These are phyloP conservation scores for Verticillium dahliae DNA, from an alignment of 2,329 filamentous ascomycete genomes.

Conservation along the genomic window DNA sequence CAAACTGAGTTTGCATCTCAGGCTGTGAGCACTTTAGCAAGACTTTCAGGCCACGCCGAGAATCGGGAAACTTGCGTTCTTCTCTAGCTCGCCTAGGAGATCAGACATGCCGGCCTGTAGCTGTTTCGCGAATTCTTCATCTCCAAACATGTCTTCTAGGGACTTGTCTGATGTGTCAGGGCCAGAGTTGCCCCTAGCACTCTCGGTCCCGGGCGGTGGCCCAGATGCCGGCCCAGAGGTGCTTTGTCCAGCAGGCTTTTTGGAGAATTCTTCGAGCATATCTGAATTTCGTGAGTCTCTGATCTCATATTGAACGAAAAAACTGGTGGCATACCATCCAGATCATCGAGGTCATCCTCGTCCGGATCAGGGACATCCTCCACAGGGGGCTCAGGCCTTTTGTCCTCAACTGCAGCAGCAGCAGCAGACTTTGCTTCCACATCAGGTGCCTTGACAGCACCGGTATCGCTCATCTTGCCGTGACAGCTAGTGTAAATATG, in stretches of 20 bases:
- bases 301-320: neutral
- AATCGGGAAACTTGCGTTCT: conserved; percentile 12
- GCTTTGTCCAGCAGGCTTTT: conserved; percentile 11
- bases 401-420: conserved; percentile 12
- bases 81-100: conserved; percentile 65
- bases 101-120: conserved; percentile 88
- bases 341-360: conserved; percentile 84
- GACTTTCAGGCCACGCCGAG: neutral
- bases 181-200: conserved; percentile 12
- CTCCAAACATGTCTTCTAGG: conserved; percentile 43
- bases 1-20: conserved; percentile 74
- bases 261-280: conserved; percentile 84
- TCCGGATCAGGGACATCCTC: conserved; percentile 78
- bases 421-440: conserved; percentile 12
- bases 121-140: conserved; percentile 76
- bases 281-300: conserved; percentile 44
- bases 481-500: neutral
- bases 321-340: conserved; percentile 61
- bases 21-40: conserved; percentile 29
- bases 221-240: conserved; percentile 13
- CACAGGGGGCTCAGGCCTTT: conserved; percentile 17
- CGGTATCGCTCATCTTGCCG: conserved; percentile 4
- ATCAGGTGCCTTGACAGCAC: conserved; percentile 6
- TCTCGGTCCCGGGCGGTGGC: conserved; percentile 14
- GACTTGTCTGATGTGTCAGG: conserved; percentile 9